Conservation (phyloP, 2,329 filamentous ascomycete species). For the Claviceps sp. region DNA sequence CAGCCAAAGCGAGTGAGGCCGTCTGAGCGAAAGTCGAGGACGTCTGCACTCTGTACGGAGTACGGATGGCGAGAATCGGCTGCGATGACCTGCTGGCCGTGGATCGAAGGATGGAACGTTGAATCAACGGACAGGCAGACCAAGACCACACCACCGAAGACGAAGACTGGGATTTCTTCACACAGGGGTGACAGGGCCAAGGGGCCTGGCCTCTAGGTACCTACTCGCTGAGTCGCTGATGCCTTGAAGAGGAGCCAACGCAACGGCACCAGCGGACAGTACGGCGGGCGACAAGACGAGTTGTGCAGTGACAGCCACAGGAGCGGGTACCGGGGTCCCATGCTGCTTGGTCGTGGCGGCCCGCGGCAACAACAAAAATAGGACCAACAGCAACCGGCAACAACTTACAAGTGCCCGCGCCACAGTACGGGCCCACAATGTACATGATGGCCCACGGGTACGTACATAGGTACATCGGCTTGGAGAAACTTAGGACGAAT, state of each 20-base stretch:
- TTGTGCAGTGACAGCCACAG: too few relatives aligned
- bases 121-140: not conserved
- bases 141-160: not conserved
- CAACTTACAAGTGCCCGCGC: too few relatives aligned
- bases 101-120: not conserved
- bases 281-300: too few relatives aligned
- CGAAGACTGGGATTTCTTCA: not conserved
- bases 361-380: too few relatives aligned
- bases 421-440: too few relatives aligned
- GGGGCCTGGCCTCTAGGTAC: not conserved
- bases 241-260: too few relatives aligned
- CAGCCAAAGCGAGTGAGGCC: constrained; percentile 49
- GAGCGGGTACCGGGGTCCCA: too few relatives aligned
- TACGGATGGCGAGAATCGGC: constrained; percentile 7
- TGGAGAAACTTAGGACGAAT: not conserved
- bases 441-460: too few relatives aligned
- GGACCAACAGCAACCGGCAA: too few relatives aligned
- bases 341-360: too few relatives aligned
- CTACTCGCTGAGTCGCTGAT: not conserved
- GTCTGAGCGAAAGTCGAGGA: constrained; percentile 12
- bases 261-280: too few relatives aligned
- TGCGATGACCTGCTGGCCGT: not conserved
- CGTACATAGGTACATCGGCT: not conserved
- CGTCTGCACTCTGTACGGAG: not conserved
- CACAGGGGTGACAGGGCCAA: not conserved